phyloP scores from a whole-genome alignment of 1,284 basidiomycete genomes.

The Amylostereum areolatum region DNA sequence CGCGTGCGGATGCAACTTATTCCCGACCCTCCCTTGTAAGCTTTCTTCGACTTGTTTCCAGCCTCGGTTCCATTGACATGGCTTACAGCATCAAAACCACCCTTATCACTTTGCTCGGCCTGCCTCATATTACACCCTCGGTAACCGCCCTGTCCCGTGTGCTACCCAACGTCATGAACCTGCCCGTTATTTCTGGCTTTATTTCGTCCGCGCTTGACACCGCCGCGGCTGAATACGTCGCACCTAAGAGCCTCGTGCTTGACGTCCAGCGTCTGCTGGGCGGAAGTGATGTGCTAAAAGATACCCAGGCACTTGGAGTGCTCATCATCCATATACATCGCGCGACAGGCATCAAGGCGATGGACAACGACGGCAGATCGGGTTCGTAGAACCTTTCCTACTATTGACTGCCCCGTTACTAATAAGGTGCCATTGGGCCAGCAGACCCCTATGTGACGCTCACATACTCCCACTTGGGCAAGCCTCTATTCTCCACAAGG shows the following conservation, averaged over 20 bases:
- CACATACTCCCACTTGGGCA: slow-evolving; percentile 38
- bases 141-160: slow-evolving; percentile 65
- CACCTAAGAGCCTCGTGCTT: slow-evolving; percentile 69
- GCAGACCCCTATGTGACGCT: slow-evolving; percentile 33
- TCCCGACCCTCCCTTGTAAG: slow-evolving; percentile 67
- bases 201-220: slow-evolving; percentile 73
- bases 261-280: slow-evolving; percentile 67
- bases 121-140: slow-evolving; percentile 70
- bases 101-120: slow-evolving; percentile 67
- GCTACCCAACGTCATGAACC: slow-evolving; percentile 76
- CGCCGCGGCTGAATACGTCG: slow-evolving; percentile 53
- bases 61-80: slow-evolving; percentile 23
- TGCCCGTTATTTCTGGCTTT: slow-evolving; percentile 73
- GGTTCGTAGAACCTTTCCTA: too few species aligned
- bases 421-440: slow-evolving; percentile 15
- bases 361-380: slow-evolving; percentile 55
- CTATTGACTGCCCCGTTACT: not conserved
- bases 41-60: slow-evolving; percentile 12
- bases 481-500: slow-evolving; percentile 68
- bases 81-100: slow-evolving; percentile 30
- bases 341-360: slow-evolving; percentile 55
- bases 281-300: slow-evolving; percentile 51
- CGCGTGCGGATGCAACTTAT: slow-evolving; percentile 80
- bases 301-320: slow-evolving; percentile 65
- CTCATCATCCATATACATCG: slow-evolving; percentile 65